phyloP scores from a whole-genome alignment of 352 stramenopile genomes.

The Pythium monospermum region DNA sequence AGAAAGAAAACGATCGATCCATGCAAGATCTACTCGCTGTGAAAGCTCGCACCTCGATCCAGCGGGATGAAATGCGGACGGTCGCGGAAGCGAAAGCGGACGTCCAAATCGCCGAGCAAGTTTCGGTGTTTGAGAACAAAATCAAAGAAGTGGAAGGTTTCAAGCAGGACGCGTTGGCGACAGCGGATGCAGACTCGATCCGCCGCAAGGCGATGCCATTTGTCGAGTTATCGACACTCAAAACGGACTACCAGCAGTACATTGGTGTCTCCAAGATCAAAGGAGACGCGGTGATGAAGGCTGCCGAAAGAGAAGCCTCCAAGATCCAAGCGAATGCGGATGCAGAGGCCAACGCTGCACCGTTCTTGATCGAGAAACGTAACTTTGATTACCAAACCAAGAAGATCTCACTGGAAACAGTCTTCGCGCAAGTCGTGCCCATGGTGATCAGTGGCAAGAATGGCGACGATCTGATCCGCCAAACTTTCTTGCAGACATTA shows the following conservation, averaged over 20 bases:
- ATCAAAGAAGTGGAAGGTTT: conserved; percentile 62
- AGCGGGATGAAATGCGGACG: conserved; percentile 73
- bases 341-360: conserved; percentile 49
- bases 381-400: conserved; percentile 74
- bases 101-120: conserved; percentile 62
- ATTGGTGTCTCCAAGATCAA: conserved; percentile 57
- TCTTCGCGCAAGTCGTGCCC: conserved; percentile 48
- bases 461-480: conserved; percentile 73
- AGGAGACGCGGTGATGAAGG: conserved; percentile 60
- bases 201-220: conserved; percentile 51
- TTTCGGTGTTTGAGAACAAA: conserved; percentile 52
- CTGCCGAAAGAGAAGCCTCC: conserved; percentile 50
- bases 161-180: conserved; percentile 64
- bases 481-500: conserved; percentile 40
- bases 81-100: conserved; percentile 69
- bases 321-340: conserved; percentile 53
- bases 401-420: conserved; percentile 56
- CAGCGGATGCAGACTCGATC: conserved; percentile 42
- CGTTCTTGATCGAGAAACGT: conserved; percentile 66
- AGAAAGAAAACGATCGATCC: conserved; percentile 75
- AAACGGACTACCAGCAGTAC: conserved; percentile 64
- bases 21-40: conserved; percentile 70
- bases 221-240: conserved; percentile 52
- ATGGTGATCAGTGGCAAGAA: conserved; percentile 84
- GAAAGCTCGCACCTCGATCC: conserved; percentile 64